Evolutionary conservation across 1,139 yeast genomes (phyloP).

Genomic region (Kodamaea alishanica): DNA sequence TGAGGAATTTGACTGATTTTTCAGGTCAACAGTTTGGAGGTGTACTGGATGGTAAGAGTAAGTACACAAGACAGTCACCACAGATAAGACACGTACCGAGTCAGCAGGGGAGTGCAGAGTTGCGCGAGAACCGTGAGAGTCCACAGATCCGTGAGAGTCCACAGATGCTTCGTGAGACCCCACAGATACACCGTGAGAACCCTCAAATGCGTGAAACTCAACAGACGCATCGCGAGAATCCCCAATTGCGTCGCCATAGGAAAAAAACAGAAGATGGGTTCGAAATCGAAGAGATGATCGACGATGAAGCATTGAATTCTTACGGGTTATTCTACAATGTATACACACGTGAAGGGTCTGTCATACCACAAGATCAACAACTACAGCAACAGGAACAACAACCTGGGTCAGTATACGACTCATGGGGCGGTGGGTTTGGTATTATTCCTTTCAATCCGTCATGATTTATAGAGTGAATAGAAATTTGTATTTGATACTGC

Average conservation of each 20-base stretch:
- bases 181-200: not conserved
- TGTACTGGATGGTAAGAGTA: no score
- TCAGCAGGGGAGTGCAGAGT: no score
- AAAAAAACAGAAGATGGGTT: constrained; percentile 6
- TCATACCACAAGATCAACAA: constrained; percentile 23
- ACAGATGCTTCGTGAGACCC: constrained; percentile 26
- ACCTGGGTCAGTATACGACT: constrained; percentile 16
- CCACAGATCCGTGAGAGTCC: not conserved
- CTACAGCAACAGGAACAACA: constrained; percentile 12
- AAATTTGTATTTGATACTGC: not conserved
- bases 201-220: constrained; percentile 16
- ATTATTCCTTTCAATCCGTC: constrained; percentile 39
- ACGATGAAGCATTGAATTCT: constrained; percentile 30
- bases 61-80: no score
- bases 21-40: constrained; percentile 24
- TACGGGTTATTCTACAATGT: constrained; percentile 38
- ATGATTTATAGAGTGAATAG: constrained; percentile 6
- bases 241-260: not conserved
- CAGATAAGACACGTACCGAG: no score
- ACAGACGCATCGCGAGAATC: constrained; percentile 11
- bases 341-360: constrained; percentile 34
- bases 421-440: constrained; percentile 27
- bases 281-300: constrained; percentile 28
- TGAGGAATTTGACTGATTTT: constrained; percentile 46
- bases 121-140: not conserved